These are phyloP conservation scores for Neurospora hispaniola DNA, from an alignment of 495 filamentous ascomycete species.

Conservation along the genomic window DNA sequence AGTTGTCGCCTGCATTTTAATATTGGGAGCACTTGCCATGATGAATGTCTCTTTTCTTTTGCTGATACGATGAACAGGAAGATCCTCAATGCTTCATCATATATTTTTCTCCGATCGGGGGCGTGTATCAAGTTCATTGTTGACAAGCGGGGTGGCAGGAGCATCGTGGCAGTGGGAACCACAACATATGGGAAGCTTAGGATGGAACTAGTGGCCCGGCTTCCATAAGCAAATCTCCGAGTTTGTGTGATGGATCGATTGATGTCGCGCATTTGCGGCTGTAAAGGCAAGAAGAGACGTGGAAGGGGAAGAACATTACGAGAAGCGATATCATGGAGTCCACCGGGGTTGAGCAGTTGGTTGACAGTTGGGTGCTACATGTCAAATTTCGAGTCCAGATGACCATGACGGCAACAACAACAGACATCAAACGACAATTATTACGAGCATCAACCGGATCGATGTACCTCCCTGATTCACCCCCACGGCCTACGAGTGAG, in stretches of 20 bases:
- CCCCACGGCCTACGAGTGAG: background rate
- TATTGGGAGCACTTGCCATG: too few species aligned
- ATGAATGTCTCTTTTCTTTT: background rate
- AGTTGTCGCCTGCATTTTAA: background rate
- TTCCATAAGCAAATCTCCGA: background rate
- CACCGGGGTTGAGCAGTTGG: background rate
- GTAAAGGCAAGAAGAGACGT: background rate
- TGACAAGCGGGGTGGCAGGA: background rate
- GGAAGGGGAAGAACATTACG: background rate
- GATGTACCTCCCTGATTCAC: background rate
- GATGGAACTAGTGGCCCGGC: background rate
- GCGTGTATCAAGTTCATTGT: background rate
- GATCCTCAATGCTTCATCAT: background rate
- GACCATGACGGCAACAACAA: background rate
- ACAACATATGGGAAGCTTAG: background rate
- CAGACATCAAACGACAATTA: background rate
- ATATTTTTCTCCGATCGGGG: background rate
- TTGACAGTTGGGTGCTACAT: background rate
- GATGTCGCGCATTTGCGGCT: background rate
- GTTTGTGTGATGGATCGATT: background rate
- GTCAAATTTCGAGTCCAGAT: background rate
- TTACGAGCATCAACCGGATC: background rate
- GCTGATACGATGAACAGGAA: background rate
- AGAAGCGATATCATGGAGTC: background rate
- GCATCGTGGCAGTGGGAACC: background rate